phyloP scores from a whole-genome alignment of 257 asterid species.

The Solanum lycopersicoides region DNA sequence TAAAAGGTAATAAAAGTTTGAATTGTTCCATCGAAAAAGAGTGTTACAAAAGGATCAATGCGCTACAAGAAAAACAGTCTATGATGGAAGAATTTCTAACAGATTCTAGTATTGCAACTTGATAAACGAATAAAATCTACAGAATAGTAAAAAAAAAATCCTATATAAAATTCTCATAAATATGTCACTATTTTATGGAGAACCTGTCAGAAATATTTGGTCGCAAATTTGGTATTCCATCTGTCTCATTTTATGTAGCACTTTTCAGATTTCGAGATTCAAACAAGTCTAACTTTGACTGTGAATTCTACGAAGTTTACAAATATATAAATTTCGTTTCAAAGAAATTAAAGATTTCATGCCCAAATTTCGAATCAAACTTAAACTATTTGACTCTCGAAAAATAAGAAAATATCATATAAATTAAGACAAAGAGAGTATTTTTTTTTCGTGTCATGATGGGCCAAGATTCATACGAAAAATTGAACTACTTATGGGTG shows the following conservation, averaged over 20 bases:
- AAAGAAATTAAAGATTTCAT: too few relatives aligned
- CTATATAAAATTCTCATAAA: not conserved
- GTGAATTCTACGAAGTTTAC: too few relatives aligned
- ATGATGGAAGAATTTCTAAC: not conserved
- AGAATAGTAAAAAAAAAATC: not conserved
- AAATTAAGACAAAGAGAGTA: too few relatives aligned
- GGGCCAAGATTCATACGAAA: not conserved
- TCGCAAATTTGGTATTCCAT: not conserved
- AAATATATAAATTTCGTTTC: too few relatives aligned
- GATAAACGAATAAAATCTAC: not conserved
- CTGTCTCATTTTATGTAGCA: too few relatives aligned
- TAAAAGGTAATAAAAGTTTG: not conserved
- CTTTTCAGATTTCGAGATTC: too few relatives aligned
- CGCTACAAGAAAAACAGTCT: not conserved
- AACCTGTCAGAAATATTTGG: not conserved
- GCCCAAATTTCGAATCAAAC: too few relatives aligned
- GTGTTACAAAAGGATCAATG: not conserved
- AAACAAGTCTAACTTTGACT: too few relatives aligned
- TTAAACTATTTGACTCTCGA: too few relatives aligned
- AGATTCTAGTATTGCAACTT: not conserved
- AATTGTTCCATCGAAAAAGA: not conserved
- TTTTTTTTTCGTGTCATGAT: not conserved
- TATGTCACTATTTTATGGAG: not conserved
- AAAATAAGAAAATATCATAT: too few relatives aligned
- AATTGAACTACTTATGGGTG: not conserved